These are phyloP conservation scores for Cordyceps pruinosa DNA, from an alignment of 2,329 filamentous ascomycete genomes.

Conservation along the genomic window DNA sequence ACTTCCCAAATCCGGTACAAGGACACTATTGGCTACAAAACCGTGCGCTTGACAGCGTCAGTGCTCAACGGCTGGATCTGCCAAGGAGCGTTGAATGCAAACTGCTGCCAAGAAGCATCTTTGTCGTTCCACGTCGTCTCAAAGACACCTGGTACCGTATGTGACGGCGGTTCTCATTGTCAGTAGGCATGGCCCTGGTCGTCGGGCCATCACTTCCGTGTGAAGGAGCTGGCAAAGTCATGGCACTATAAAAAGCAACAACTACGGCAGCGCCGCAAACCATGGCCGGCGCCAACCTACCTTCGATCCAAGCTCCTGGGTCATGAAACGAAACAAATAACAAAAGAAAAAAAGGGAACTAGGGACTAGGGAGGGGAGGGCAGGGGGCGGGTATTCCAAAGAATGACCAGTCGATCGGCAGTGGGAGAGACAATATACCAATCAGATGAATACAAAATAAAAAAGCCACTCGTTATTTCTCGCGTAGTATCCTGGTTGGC, in stretches of 20 bases:
- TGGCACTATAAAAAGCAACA: slow-evolving; percentile 3
- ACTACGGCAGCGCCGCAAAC: background rate
- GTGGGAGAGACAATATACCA: background rate
- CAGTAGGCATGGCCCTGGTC: background rate
- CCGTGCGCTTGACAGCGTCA: too few species aligned
- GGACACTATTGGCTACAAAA: too few species aligned
- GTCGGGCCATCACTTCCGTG: background rate
- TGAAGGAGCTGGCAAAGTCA: background rate
- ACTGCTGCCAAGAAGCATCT: too few species aligned
- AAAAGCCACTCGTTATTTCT: background rate
- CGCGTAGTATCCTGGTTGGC: background rate
- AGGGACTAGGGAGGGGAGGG: too few species aligned
- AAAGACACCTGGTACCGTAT: too few species aligned
- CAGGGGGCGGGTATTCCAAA: background rate
- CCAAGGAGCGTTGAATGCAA: too few species aligned
- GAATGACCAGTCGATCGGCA: background rate
- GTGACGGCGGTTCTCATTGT: background rate
- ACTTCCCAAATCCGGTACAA: too few species aligned
- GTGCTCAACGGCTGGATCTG: too few species aligned
- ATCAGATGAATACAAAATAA: background rate
- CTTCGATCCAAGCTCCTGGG: slow-evolving; percentile 4
- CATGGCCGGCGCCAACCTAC: background rate
- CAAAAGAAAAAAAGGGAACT: background rate
- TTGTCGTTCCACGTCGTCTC: too few species aligned
- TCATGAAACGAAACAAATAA: background rate